Evolutionary conservation across 2,329 filamentous ascomycete genomes (phyloP), one percentile per base, ranked within the genome.

Genomic region (Cladosporium halotolerans): DNA sequence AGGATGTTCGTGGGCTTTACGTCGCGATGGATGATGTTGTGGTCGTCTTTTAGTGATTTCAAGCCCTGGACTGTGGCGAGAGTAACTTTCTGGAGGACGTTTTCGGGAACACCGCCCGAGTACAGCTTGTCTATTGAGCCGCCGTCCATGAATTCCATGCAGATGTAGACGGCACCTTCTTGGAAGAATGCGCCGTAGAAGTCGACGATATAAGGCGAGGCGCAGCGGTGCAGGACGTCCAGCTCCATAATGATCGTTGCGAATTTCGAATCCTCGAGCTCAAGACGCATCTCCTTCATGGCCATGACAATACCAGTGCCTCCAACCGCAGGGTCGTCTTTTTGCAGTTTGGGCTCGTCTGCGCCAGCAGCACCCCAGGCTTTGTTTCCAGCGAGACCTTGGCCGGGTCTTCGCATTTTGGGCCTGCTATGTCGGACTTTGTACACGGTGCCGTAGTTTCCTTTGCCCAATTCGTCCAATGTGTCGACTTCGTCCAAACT

Each of bases 101-200:
- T 82, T 68, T 99, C 93, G 0, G 93, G 90, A 9, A 99, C 85
- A 42, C 93, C 93, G 55, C 91, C 89, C 9, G 81, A 81, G 69
- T 99, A 99, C 10, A 99, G 74, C 70, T 96, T 96, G 76, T 99
- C 93, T 66, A 97, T 91, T 36, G 91, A 97, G 7, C 93, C 93
- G 44, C 93, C 93, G 67, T 99, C 91, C 93, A 99, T 99, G 72
- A 90, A 96, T 72, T 99, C 93, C 70, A 99, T 96, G 73, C 93
- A 99, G 70, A 99, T 97, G 71, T 99, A 99, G 1, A 99, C 93
- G 0, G 93, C 93, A 28, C 93, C 92, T 74, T 99, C 93, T 67
- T 99, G 93, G 77, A 96, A 99, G 70, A 99, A 99, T 4, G 93
- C 93, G 1, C 93, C 93, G 69, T 97, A 99, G 65, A 99, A 99